Evolutionary conservation across 2,329 filamentous ascomycete genomes (phyloP).

Genomic region (Fulvia fulva): DNA sequence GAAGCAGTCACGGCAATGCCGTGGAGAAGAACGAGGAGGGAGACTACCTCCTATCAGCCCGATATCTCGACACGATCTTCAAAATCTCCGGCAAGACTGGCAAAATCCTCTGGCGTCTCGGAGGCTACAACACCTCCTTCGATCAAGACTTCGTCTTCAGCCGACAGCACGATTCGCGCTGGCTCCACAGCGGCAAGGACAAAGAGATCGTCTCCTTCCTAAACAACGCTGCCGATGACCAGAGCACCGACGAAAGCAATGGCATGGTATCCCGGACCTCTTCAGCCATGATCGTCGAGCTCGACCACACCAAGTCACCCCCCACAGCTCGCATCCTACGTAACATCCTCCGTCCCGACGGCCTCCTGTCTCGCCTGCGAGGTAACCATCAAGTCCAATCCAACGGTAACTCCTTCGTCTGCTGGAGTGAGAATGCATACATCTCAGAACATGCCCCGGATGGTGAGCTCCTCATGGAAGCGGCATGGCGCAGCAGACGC

Average conservation of each 20-base stretch:
- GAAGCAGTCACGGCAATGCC: slow-evolving; percentile 35
- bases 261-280: neutral
- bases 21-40: slow-evolving; percentile 37
- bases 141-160: slow-evolving; percentile 2
- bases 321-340: neutral
- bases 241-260: neutral
- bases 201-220: slow-evolving; percentile 5
- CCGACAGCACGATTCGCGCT: neutral
- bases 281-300: neutral
- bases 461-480: slow-evolving; percentile 47
- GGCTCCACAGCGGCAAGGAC: neutral
- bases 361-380: slow-evolving; percentile 27
- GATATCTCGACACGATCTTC: slow-evolving; percentile 39
- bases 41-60: slow-evolving; percentile 38
- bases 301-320: neutral
- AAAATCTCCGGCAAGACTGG: slow-evolving; percentile 35
- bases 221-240: slow-evolving; percentile 7
- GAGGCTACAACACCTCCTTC: slow-evolving; percentile 15
- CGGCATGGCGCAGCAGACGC: slow-evolving; percentile 29
- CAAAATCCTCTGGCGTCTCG: slow-evolving; percentile 37
- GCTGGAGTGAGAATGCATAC: slow-evolving; percentile 38
- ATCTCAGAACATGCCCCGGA: slow-evolving; percentile 37
- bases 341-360: slow-evolving; percentile 34
- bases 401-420: slow-evolving; percentile 50
- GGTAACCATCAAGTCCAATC: slow-evolving; percentile 41